Base-by-base conservation (phyloP, 2,329 filamentous ascomycete species). In the Plenodomus biglobosus region DNA sequence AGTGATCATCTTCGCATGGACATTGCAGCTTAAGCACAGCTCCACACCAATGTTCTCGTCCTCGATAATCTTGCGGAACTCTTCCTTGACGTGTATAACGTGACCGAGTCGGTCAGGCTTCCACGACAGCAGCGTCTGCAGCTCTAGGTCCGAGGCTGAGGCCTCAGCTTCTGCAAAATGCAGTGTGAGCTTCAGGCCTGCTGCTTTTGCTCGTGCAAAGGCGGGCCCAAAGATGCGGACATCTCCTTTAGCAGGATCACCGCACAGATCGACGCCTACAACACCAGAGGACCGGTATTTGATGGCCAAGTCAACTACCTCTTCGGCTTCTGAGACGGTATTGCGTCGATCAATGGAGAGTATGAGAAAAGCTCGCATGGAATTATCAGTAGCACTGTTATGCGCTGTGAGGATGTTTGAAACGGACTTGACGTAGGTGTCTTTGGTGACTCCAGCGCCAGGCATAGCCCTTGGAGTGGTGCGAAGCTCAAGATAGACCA, bases 11-110 rank as follows among this genome's bases (percentile, higher is more conserved):
- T 83, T 84, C 1, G 86, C 86, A 56, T 86, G 82, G 1, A 94
- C 87, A 61, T 94, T 94, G 70, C 89, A 92, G 56, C 85, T 90
- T 52, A 94, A 73, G 52, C 89, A 94, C 32, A 94, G 66, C 71
- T 94, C 89, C 11, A 94, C 69, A 2, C 86, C 87, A 21, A 92
- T 65, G 1, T 76, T 76, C 11, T 76, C 74, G 38, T 67, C 60
- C 10, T 73, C 69, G 49, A 86, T 88, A 57, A 82, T 77, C 38
- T 70, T 63, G 63, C 80, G 84, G n/a, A 85, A 73, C 20, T 73
- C 71, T 1, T 84, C 79, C 0, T 84, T 80, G 1, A 90, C 85
- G 66, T 90, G 84, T 44, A 92, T 90, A 8, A 91, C 88, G 72
- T 94, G 90, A 0, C 89, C 89, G 8, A 95, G 73, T 6, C 90